Percentiles rank a stretch among this genome's conserved stretches.
Conservation (phyloP, 192 early-diverging fungal genomes). For the Linnemannia zychae region DNA sequence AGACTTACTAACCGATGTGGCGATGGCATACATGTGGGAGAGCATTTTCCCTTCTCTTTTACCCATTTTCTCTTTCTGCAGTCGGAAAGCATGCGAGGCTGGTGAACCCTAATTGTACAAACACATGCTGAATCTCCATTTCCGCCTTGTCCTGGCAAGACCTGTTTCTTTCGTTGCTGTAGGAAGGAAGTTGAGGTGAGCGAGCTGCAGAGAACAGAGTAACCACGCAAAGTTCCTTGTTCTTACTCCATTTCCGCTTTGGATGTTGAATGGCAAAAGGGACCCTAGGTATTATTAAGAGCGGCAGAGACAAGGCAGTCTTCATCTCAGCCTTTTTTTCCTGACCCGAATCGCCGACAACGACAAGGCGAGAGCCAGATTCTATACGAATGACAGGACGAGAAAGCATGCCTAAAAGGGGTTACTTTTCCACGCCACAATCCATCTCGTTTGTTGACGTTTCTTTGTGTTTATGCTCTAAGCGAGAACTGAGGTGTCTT, state of each 20-base stretch:
- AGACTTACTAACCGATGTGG: too few species aligned
- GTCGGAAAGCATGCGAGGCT: neutral
- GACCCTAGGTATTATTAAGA: too few species aligned
- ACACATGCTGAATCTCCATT: neutral
- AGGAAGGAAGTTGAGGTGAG: too few species aligned
- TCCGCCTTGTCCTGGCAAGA: neutral
- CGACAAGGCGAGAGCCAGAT: too few species aligned
- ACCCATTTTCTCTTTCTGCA: neutral
- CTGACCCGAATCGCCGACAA: too few species aligned
- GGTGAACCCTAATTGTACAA: neutral
- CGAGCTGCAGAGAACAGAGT: too few species aligned
- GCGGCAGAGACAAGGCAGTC: too few species aligned
- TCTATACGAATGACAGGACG: too few species aligned
- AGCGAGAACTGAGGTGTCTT: neutral
- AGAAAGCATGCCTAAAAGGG: neutral
- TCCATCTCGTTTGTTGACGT: neutral
- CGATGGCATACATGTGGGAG: neutral
- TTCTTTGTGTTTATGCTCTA: neutral
- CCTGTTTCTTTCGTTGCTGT: too few species aligned
- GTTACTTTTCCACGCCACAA: neutral
- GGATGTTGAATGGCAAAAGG: too few species aligned
- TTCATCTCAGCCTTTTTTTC: neutral
- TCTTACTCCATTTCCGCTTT: too few species aligned
- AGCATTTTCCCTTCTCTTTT: neutral
- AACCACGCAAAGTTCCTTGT: too few species aligned